Conservation (phyloP, 352 stramenopile species). For the Pythium sp. region DNA sequence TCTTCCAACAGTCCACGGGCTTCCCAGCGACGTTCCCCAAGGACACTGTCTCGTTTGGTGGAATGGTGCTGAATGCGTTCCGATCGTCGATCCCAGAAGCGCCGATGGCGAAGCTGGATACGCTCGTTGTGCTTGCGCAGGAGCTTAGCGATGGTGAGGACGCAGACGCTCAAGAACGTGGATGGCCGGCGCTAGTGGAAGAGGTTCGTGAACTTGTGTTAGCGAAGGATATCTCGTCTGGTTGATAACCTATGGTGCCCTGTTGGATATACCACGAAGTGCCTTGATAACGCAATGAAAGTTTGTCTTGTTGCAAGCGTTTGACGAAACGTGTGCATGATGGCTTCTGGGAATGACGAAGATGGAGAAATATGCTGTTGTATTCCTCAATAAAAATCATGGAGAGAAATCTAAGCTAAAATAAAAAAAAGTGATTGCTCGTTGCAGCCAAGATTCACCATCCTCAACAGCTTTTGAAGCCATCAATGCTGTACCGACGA, state of each 20-base stretch:
- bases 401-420: conserved; percentile 8
- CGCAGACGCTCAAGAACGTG: conserved; percentile 9
- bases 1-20: conserved; percentile 67
- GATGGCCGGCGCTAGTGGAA: conserved; percentile 22
- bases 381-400: conserved; percentile 15
- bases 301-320: background rate
- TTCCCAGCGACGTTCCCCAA: conserved; percentile 48
- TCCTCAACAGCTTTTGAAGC: background rate
- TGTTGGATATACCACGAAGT: background rate
- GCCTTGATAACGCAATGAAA: background rate
- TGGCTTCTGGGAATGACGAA: background rate
- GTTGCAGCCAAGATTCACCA: background rate
- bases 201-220: conserved; percentile 31
- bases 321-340: background rate
- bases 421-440: background rate
- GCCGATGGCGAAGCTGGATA: conserved; percentile 27
- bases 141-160: background rate
- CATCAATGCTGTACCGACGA: background rate
- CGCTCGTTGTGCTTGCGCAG: conserved; percentile 22
- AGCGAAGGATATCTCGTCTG: conserved; percentile 35
- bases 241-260: conserved; percentile 9
- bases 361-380: background rate
- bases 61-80: conserved; percentile 47
- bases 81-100: conserved; percentile 31
- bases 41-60: conserved; percentile 29